These are phyloP conservation scores for Jacaranda mimosifolia DNA, from an alignment of 257 asterid species.

Conservation along the genomic window DNA sequence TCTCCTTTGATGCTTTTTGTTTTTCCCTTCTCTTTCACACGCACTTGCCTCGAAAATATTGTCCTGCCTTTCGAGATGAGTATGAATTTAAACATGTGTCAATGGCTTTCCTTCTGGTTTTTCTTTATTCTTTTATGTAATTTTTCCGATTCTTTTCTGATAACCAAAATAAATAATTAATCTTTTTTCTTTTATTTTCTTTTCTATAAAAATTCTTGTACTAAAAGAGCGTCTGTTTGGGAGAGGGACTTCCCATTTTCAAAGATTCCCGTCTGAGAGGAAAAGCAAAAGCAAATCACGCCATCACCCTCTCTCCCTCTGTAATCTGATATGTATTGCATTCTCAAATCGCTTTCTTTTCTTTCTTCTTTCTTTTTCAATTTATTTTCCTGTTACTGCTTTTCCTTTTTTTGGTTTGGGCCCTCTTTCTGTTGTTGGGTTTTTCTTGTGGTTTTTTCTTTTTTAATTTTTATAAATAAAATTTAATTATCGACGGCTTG, in stretches of 20 bases:
- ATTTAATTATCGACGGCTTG: too few relatives aligned
- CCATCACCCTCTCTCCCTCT: conserved; percentile 51
- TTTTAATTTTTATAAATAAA: conserved; percentile 43
- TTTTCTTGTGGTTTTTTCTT: conserved; percentile 43
- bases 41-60: conserved; percentile 1
- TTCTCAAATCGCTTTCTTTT: conserved; percentile 68
- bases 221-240: neutral
- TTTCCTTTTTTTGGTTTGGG: conserved; percentile 12
- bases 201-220: neutral
- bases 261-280: conserved; percentile 73
- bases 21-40: conserved; percentile 17
- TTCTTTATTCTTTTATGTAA: too few relatives aligned
- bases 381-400: conserved; percentile 12
- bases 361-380: conserved; percentile 31
- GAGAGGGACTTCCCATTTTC: conserved; percentile 52
- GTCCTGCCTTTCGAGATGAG: neutral
- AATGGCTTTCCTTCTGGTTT: too few relatives aligned
- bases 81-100: neutral
- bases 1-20: conserved; percentile 43
- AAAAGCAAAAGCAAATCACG: conserved; percentile 79
- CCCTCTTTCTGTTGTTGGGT: conserved; percentile 32
- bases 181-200: neutral
- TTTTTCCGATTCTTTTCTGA: too few relatives aligned
- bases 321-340: conserved; percentile 32
- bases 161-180: too few relatives aligned